Base-by-base conservation (phyloP, 331 rosid genomes). In the Pyracantha coccinea region DNA sequence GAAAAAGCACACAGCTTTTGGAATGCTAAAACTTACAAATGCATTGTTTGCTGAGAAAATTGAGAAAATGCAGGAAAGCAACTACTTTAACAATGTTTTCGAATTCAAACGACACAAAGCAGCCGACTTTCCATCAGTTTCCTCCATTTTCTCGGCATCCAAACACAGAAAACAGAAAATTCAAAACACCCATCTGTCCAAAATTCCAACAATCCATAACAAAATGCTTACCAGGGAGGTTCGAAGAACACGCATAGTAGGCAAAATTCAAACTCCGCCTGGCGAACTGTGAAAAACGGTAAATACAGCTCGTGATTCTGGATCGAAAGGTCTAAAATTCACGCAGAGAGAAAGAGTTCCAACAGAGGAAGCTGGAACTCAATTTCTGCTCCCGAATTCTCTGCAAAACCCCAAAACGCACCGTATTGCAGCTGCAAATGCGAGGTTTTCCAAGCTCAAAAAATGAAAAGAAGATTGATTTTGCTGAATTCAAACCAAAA, bases 171-270 rank as follows among this genome's bases (percentile, higher is more conserved):
- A 28, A 12, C 24, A 4, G 10, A 28, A 45, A 28, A 23, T 24
- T 7, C 29, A 64, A 16, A 21, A 21, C 10, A 29, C 16, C 41
- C 50, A 27, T 31, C 41, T 35, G 44, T 35, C 44, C 44, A 35
- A 35, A 35, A 9, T 35, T 17, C 44, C 64, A 20, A 62, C 5
- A 12, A 38, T 73, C 15, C 29, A 59, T 14, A 84, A 75, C 15
- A 19, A 69, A 70, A n/a, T 50, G 73, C 91, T 88, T 62, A 93
- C 96, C 91, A 50, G 60, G 59, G 54, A 57, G 80, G 11, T 71
- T 63, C 28, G 63, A 58, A 62, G 78, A 61, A 58, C 66, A 64
- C 59, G 77, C 77, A 70, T 6, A 70, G 19, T 17, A 53, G 62
- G 64, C 67, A n/a, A n/a, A 54, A 19, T 10, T 2, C 78, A 65